Percentiles rank a stretch among this genome's conserved stretches.
Conservation (phyloP, 2,329 filamentous ascomycete genomes). For the Aspergillus pseudonomiae region DNA sequence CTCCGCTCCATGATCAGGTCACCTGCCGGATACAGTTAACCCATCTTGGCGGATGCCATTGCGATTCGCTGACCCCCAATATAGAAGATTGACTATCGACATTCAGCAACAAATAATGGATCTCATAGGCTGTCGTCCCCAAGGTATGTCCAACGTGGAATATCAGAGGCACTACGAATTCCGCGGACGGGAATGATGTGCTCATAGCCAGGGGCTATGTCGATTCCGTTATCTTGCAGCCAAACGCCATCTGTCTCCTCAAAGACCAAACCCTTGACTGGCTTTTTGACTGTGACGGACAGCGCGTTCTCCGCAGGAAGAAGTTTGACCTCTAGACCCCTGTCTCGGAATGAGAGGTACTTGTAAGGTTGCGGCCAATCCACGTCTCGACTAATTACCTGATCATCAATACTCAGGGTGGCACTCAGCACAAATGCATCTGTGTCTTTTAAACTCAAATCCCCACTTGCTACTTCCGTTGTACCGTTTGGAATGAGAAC, state of each 20-base stretch:
- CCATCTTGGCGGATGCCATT: not conserved
- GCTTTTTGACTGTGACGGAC: not conserved
- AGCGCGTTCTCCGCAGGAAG: not conserved
- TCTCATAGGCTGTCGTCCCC: not conserved
- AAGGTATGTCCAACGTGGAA: not conserved
- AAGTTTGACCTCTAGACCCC: not conserved
- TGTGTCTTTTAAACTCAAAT: not conserved
- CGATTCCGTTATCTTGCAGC: conserved; percentile 1
- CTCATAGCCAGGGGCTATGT: conserved; percentile 2
- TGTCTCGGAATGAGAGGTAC: conserved; percentile 1
- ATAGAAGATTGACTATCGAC: too few species aligned
- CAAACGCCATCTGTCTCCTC: not conserved
- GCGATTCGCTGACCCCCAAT: not conserved
- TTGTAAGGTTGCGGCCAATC: conserved; percentile 7
- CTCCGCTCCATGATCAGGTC: too few species aligned
- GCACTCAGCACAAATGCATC: conserved; percentile 19
- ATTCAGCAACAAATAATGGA: not conserved
- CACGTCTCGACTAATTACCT: not conserved
- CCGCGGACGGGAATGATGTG: not conserved
- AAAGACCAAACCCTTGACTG: conserved; percentile 1
- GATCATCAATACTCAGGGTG: not conserved
- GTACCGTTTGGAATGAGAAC: not conserved
- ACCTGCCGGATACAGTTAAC: not conserved
- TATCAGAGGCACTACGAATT: not conserved
- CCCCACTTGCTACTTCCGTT: not conserved